Evolutionary conservation across 768 basidiomycete genomes (phyloP), one percentile per base, ranked within the genome.

Genomic region (Calvatia gigantea): DNA sequence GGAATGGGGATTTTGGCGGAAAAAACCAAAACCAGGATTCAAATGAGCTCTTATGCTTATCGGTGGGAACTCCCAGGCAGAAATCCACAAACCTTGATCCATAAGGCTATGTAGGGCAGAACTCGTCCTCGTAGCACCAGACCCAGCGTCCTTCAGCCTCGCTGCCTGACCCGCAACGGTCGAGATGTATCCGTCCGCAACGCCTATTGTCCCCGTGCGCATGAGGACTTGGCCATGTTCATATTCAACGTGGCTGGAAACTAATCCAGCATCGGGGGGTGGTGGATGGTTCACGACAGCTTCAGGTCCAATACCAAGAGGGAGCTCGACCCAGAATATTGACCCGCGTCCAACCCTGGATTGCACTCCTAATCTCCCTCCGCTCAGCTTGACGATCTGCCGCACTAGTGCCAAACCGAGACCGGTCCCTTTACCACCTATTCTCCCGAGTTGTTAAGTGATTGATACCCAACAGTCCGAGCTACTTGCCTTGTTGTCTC

Each of bases 271-370:
- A 11, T 41, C 45, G 17, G 54, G 29, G 4, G 27, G 19, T 47
- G 63, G 60, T 28, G 62, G 62, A 1, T 58, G 63, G 29, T 56
- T 45, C 5, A 64, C 56, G 35, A 79, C 57, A 29, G 69, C 78
- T 72, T 81, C 83, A 32, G 69, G 70, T n/a, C 88, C 87, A 25
- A 91, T 82, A 4, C 86, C 87, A n/a, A 91, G 71, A 4, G 87
- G 86, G 32, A 91, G 68, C 67, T 91, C 90, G 7, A 91, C 87
- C 93, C 92, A 94, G 73, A 94, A 95, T 33, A 87, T 91, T 32
- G 86, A 90, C 14, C 94, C 94, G 61, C 81, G 74, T 6, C 81
- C 79, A 1, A 81, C 71, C 66, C 84, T 82, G 15, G 81, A 83
- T 58, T 70, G 72, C n/a, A 86, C 78, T n/a, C 85, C 89, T 27